Base-by-base conservation (phyloP, 306 rosid genomes). In the Lablab purpureus region DNA sequence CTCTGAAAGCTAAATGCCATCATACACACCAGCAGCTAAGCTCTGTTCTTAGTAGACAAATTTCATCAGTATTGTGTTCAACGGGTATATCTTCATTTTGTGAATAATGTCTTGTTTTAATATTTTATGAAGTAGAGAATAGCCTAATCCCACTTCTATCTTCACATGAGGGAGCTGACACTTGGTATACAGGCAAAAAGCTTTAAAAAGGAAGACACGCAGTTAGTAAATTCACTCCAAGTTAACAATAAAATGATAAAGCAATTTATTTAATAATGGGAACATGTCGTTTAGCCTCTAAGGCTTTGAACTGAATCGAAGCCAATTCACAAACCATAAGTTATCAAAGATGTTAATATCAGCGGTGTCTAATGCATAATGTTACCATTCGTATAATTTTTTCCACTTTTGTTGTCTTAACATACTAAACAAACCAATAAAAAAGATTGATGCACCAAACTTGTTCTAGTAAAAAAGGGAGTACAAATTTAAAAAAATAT, bases 181-280 rank as follows among this genome's bases (percentile, higher is more conserved):
- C 51, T 50, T n/a, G 2, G 22, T 6, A 45, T 30, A 55, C 36
- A 41, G 14, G 28, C 12, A 68, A 45, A n/a, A 28, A 58, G 22
- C 21, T 28, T 34, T 40, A 25, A 65, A 32, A 40, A 13, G 13
- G 28, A 63, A 23, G 67, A 19, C 21, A 71, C 58, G 36, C 13
- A 68, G 49, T 68, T n/a, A 55, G 56, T 23, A 49, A 75, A 56
- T 69, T 69, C 30, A 71, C 36, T 59, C 36, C 74, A 73, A 73
- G 28, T 52, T 18, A 22, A 36, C 7, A 50, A 54, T 77, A 50
- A 66, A 55, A 49, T 14, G 45, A 41, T 27, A 22, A 56, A 45
- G 36, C 40, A 69, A 46, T 60, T 45, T 13, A 11, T 5, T 59
- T 32, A 46, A 36, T 2, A 46, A 56, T 59, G 50, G 15, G 71